Conservation (phyloP, 768 basidiomycete species). For the Neoboletus subvelutipes region DNA sequence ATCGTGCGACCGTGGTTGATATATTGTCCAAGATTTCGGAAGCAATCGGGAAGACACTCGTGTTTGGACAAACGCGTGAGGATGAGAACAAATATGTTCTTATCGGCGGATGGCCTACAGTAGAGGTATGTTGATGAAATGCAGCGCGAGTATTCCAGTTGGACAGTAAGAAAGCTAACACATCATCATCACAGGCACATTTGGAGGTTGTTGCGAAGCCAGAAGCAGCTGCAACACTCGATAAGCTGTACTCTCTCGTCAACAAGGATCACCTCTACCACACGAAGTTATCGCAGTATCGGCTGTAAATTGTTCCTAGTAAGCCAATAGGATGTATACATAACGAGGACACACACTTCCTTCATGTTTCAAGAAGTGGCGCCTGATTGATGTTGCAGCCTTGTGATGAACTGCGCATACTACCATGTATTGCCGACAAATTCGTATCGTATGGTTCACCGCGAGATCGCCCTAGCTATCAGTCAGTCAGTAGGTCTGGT, state of each 20-base stretch:
- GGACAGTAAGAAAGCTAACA: not conserved
- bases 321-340: not conserved
- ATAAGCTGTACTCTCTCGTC: conserved; percentile 13
- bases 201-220: conserved; percentile 5
- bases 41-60: conserved; percentile 6
- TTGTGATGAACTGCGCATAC: too few relatives aligned
- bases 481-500: too few relatives aligned
- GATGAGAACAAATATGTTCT: conserved; percentile 22
- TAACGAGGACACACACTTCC: not conserved
- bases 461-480: too few relatives aligned
- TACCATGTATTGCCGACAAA: too few relatives aligned
- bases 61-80: conserved; percentile 22
- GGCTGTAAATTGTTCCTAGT: not conserved
- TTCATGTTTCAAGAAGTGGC: too few relatives aligned
- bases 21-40: conserved; percentile 15
- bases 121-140: conserved; percentile 21
- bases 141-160: not conserved
- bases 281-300: conserved; percentile 8
- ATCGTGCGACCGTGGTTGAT: conserved; percentile 16
- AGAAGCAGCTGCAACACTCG: conserved; percentile 4
- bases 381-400: too few relatives aligned
- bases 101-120: conserved; percentile 21
- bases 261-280: conserved; percentile 17
- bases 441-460: too few relatives aligned
- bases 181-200: conserved; percentile 15